Percentiles rank a stretch among this genome's conserved stretches.
Conservation (phyloP, 139 green algal genomes). For the Coelastrella sp. region DNA sequence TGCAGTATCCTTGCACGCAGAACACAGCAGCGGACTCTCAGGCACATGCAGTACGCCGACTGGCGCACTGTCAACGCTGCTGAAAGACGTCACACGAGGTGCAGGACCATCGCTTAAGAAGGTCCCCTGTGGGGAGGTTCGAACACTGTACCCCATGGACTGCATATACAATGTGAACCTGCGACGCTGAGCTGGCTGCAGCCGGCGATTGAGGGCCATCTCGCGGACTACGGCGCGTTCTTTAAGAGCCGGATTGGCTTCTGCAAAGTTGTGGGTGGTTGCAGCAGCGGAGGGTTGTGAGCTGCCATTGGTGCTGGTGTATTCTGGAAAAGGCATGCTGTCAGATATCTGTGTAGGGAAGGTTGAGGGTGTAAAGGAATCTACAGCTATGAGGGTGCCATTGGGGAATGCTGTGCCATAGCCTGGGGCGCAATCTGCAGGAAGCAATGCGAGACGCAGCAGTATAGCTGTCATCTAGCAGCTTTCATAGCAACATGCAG, state of each 20-base stretch:
- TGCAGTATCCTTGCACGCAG: conserved; percentile 8
- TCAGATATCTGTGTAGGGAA: not conserved
- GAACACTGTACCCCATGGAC: not conserved
- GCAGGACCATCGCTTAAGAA: not conserved
- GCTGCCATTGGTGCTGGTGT: conserved; percentile 12
- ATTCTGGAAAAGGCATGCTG: not conserved
- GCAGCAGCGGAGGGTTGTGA: not conserved
- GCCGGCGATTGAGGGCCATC: not conserved
- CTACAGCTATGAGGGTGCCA: conserved; percentile 1
- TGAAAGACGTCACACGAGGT: not conserved
- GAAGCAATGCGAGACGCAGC: no score
- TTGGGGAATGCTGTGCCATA: conserved; percentile 22
- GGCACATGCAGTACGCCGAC: not conserved
- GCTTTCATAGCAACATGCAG: no score
- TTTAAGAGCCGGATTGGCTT: not conserved
- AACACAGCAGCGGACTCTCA: not conserved
- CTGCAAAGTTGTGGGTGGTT: not conserved
- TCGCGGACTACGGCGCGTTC: not conserved
- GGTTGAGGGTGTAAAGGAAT: not conserved
- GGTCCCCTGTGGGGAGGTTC: not conserved
- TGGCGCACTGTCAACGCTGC: not conserved
- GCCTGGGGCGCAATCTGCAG: conserved; percentile 11
- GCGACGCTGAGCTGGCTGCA: not conserved
- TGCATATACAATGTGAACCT: not conserved
- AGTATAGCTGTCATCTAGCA: no score